phyloP scores from a whole-genome alignment of 2,329 filamentous ascomycete genomes.

The Stromatinia cepivora region DNA sequence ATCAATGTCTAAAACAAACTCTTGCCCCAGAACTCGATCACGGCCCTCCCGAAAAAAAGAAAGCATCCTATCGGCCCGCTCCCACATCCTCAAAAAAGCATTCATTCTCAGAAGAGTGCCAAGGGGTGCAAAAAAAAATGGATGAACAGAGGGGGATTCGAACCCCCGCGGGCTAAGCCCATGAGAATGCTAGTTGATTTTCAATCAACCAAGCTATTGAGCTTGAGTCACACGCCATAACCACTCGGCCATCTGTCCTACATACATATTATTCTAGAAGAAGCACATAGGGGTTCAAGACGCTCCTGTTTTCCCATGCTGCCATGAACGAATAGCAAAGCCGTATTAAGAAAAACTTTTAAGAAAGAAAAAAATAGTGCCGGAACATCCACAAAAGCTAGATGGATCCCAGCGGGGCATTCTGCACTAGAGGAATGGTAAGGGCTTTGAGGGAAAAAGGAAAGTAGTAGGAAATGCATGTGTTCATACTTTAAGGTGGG shows the following conservation, averaged over 20 bases:
- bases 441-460: background rate
- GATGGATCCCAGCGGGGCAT: slow-evolving; percentile 1
- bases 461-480: background rate
- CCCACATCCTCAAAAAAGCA: background rate
- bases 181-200: slow-evolving; percentile 22
- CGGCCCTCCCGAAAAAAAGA: background rate
- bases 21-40: background rate
- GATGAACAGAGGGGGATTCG: slow-evolving; percentile 25
- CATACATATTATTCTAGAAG: rapidly evolving
- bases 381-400: slow-evolving; percentile 9
- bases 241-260: slow-evolving; percentile 26
- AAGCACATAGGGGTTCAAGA: rapidly evolving
- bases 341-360: background rate
- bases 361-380: background rate
- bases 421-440: background rate
- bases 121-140: background rate
- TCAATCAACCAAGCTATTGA: slow-evolving; percentile 2
- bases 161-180: slow-evolving; percentile 24
- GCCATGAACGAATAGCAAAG: background rate
- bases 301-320: rapidly evolving
- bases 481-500: background rate
- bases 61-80: background rate
- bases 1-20: background rate
- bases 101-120: background rate
- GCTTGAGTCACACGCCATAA: slow-evolving; percentile 26